Evolutionary conservation across 176 grass and related monocot species (phyloP).

Genomic region (Dactylis glomerata): DNA sequence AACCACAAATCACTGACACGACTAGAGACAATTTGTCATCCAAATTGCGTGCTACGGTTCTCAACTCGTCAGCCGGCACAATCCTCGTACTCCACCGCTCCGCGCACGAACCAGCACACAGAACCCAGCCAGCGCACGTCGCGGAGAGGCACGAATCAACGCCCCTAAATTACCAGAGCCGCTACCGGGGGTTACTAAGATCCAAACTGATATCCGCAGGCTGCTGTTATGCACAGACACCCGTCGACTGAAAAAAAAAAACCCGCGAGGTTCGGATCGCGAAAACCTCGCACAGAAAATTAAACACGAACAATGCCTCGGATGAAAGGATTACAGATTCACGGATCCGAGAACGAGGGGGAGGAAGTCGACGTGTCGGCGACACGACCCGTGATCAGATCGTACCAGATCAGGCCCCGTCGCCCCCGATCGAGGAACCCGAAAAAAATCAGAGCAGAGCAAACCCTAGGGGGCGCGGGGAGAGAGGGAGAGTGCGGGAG

Average conservation of each 20-base stretch:
- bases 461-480: not conserved
- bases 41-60: not conserved
- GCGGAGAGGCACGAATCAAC: too few species aligned
- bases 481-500: not conserved
- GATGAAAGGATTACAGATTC: too few species aligned
- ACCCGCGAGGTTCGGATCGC: not conserved
- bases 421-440: not conserved
- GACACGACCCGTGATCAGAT: not conserved
- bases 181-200: too few species aligned
- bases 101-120: too few species aligned
- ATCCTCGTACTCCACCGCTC: too few species aligned
- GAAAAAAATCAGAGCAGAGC: not conserved
- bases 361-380: not conserved
- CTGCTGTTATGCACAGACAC: too few species aligned
- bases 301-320: not conserved
- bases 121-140: too few species aligned
- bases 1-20: not conserved
- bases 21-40: not conserved
- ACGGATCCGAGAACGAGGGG: not conserved
- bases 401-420: not conserved
- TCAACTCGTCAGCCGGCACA: too few species aligned
- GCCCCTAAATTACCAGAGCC: too few species aligned
- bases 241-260: too few species aligned
- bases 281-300: not conserved
- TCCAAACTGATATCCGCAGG: too few species aligned